phyloP scores from a whole-genome alignment of 1,284 basidiomycete species.

The Athelia psychrophila region DNA sequence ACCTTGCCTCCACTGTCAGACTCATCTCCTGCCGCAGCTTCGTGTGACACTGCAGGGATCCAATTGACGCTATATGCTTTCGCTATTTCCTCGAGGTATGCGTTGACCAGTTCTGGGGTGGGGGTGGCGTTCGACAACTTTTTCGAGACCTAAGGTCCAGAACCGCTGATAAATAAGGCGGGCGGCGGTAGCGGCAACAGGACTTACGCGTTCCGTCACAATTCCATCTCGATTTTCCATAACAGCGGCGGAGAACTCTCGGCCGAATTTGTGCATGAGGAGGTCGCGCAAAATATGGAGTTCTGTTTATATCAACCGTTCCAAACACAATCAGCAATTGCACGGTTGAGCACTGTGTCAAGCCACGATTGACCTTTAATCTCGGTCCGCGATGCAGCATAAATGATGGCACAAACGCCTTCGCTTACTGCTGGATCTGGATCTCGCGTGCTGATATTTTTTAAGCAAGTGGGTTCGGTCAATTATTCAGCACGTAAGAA shows the following conservation, averaged over 20 bases:
- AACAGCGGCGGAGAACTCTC: conserved; percentile 76
- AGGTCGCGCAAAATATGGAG: conserved; percentile 90
- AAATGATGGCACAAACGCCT: conserved; percentile 79
- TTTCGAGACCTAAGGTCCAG: conserved; percentile 53
- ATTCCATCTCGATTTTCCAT: conserved; percentile 83
- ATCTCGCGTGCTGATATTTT: conserved; percentile 58
- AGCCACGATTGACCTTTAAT: conserved; percentile 65
- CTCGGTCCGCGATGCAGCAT: conserved; percentile 89
- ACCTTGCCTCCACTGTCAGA: conserved; percentile 14
- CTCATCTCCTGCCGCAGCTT: conserved; percentile 20
- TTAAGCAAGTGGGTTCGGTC: conserved; percentile 3
- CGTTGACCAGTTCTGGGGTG: conserved; percentile 73
- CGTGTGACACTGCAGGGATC: conserved; percentile 37
- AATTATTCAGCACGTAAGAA: background rate
- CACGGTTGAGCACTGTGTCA: background rate
- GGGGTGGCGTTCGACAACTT: conserved; percentile 77
- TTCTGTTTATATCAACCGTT: conserved; percentile 45
- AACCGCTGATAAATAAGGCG: background rate
- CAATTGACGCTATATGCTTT: conserved; percentile 83
- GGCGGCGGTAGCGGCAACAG: background rate
- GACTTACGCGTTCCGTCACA: conserved; percentile 75
- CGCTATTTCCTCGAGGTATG: conserved; percentile 86
- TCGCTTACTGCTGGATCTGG: conserved; percentile 82
- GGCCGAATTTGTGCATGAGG: conserved; percentile 90
- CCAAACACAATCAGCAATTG: background rate